Evolutionary conservation across 805 yeast genomes (phyloP).

Genomic region (Zygoascus flipseniorum): DNA sequence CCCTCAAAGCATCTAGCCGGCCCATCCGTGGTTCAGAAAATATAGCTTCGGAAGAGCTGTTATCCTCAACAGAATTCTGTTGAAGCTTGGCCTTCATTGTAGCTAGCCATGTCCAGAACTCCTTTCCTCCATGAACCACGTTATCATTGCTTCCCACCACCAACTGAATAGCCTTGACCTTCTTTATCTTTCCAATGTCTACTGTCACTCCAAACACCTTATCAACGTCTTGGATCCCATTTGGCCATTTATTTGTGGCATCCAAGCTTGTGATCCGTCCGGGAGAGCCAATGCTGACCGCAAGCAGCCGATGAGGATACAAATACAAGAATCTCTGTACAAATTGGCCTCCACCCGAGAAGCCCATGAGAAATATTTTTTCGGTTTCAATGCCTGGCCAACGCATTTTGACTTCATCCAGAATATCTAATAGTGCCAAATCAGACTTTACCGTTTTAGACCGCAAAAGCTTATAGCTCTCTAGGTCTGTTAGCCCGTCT

Average conservation of each 20-base stretch:
- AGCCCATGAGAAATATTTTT: slow-evolving; percentile 6
- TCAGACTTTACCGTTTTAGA: slow-evolving; percentile 6
- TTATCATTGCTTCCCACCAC: too few relatives aligned
- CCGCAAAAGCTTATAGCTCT: slow-evolving; percentile 8
- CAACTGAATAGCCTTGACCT: slow-evolving; percentile 14
- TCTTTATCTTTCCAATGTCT: background rate
- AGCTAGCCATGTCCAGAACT: too few relatives aligned
- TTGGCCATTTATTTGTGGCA: background rate
- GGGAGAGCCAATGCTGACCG: slow-evolving; percentile 10
- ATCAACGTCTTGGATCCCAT: slow-evolving; percentile 1
- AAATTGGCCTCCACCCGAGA: slow-evolving; percentile 12
- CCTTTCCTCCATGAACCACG: too few relatives aligned
- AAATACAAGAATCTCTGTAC: slow-evolving; percentile 8
- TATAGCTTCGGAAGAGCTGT: too few relatives aligned
- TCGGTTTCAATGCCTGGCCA: slow-evolving; percentile 3
- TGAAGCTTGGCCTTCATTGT: too few relatives aligned
- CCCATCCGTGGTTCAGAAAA: too few relatives aligned
- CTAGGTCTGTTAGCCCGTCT: slow-evolving; percentile 1
- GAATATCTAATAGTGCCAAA: slow-evolving; percentile 3
- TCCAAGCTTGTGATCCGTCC: slow-evolving; percentile 7
- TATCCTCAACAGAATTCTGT: too few relatives aligned
- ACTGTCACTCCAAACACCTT: background rate
- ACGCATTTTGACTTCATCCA: slow-evolving; percentile 2
- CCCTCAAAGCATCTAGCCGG: too few relatives aligned
- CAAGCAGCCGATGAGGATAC: slow-evolving; percentile 8